phyloP scores from a whole-genome alignment of 441 rosid genomes.

The Syzygium malaccense region DNA sequence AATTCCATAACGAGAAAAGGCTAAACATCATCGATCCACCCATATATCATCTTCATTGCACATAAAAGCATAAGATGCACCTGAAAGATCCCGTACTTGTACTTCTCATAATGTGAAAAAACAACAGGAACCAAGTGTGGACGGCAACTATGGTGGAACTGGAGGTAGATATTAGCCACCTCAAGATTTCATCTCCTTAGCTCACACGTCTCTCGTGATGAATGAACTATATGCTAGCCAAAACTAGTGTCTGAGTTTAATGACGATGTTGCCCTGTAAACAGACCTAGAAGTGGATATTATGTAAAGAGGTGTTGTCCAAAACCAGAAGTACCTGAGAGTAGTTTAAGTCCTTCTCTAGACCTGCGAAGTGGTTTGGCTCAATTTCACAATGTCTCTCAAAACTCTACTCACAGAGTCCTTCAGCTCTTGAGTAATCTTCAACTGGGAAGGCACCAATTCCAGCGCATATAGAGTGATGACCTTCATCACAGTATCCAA shows the following conservation, averaged over 20 bases:
- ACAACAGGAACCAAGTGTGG: background rate
- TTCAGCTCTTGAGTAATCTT: constrained; percentile 46
- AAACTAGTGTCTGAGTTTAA: background rate
- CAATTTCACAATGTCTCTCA: constrained; percentile 44
- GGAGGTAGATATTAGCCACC: background rate
- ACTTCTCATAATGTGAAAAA: background rate
- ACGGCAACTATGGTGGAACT: background rate
- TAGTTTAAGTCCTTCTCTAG: background rate
- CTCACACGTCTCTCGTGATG: background rate
- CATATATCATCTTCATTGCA: background rate
- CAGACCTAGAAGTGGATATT: background rate
- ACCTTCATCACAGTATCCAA: constrained; percentile 54
- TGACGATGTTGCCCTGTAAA: background rate
- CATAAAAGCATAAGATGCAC: background rate
- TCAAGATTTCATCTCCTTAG: background rate
- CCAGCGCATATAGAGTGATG: constrained; percentile 43
- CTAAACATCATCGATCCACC: background rate
- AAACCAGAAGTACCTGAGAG: background rate
- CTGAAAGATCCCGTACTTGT: background rate
- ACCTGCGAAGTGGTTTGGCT: constrained; percentile 16
- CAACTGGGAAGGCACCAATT: constrained; percentile 35
- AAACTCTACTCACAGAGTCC: constrained; percentile 36
- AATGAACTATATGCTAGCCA: background rate
- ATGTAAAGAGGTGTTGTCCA: background rate
- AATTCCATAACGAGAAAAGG: background rate